These are phyloP conservation scores for Mediolabrus comicus DNA, from an alignment of 108 stramenopile genomes.

Conservation along the genomic window DNA sequence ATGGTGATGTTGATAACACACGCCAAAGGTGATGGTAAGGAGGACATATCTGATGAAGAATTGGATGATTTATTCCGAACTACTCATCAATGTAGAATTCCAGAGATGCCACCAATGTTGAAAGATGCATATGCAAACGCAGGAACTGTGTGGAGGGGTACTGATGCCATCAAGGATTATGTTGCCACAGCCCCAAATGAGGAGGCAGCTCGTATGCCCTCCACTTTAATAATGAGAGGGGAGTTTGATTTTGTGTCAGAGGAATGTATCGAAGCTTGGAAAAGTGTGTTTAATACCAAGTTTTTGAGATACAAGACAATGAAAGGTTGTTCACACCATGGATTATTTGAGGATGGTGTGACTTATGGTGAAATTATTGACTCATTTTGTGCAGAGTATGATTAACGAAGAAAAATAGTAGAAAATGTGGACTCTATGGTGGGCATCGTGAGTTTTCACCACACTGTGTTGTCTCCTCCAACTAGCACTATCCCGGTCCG, in stretches of 20 bases:
- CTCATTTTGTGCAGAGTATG: slow-evolving; percentile 26
- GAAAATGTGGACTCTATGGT: no score
- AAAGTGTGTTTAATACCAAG: slow-evolving; percentile 36
- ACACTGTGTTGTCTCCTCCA: no score
- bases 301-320: slow-evolving; percentile 32
- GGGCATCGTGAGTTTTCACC: no score
- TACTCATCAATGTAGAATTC: slow-evolving; percentile 63
- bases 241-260: slow-evolving; percentile 65
- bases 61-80: slow-evolving; percentile 47
- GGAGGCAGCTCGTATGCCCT: slow-evolving; percentile 26
- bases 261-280: slow-evolving; percentile 52
- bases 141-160: slow-evolving; percentile 59
- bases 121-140: slow-evolving; percentile 58
- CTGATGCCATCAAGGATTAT: slow-evolving; percentile 57
- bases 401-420: no score
- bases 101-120: slow-evolving; percentile 44
- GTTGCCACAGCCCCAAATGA: slow-evolving; percentile 32
- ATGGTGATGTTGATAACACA: slow-evolving; percentile 1
- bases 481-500: no score
- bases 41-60: slow-evolving; percentile 5
- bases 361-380: slow-evolving; percentile 33
- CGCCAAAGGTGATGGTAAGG: slow-evolving; percentile 12
- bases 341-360: slow-evolving; percentile 47
- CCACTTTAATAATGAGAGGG: slow-evolving; percentile 37
- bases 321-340: slow-evolving; percentile 61